Base-by-base conservation (phyloP, 2,329 filamentous ascomycete species). In the Aureobasidium mangrovei region DNA sequence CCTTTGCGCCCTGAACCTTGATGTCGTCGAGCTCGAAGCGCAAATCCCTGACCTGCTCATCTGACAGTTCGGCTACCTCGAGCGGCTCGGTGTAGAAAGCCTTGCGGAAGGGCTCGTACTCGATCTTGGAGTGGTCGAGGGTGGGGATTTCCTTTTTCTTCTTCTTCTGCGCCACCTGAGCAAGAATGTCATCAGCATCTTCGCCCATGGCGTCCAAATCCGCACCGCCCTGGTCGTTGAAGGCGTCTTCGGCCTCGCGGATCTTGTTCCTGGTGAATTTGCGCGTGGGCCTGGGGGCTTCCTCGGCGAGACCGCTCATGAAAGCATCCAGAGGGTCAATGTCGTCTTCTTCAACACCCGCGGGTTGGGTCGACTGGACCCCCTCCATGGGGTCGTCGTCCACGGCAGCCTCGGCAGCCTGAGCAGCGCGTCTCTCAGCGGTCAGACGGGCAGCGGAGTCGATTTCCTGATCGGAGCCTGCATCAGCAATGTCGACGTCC, bases 101-200 rank as follows among this genome's bases (percentile, higher is more conserved):
- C 74, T 95, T 96, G 58, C 91, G 81, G 67, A 98, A 90, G 3
- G 86, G 81, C 62, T 91, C 81, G 62, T 97, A 84, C 54, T 91
- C 81, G 60, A 94, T 73, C 71, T 96, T 97, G 62, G 76, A 79
- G 69, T 97, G 95, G 70, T 98, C 85, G 53, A 95, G 79, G 0
- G 77, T 77, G 0, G 91, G 90, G n/a, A 97, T 84, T 57, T 97
- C 93, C 71, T 96, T 95, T 77, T 95, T 96, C 75, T 95, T 96
- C 64, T 78, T 78, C 75, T 85, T 78, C 78, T 85, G 64, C 72
- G 74, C 64, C 4, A 80, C 74, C 60, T 83, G 77, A n/a, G 80
- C 78, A 42, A 83, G 75, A 62, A 81, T 77, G 61, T 84, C 81
- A 61, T 84, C 82, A 2, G 79, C 79, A 60, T 84, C 79, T 36